Conservation (phyloP, 257 asterid species). For the Fraxinus excelsior region DNA sequence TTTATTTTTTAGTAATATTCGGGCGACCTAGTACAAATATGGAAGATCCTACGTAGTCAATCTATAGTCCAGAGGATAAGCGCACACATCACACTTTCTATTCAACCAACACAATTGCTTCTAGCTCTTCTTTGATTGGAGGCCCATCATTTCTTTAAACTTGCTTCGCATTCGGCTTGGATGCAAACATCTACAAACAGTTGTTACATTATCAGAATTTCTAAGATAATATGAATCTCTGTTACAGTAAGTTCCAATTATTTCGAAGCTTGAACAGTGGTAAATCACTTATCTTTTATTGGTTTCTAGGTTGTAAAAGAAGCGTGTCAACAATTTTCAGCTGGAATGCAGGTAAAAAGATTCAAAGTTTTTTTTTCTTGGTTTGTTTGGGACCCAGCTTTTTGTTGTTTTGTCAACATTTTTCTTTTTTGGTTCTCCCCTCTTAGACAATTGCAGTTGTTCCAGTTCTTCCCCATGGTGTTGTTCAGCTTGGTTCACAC, state of each 20-base stretch:
- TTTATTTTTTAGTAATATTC: background rate
- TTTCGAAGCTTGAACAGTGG: background rate
- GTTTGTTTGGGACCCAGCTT: background rate
- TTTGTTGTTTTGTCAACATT: slow-evolving; percentile 2
- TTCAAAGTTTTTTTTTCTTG: background rate
- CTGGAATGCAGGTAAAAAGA: slow-evolving; percentile 84
- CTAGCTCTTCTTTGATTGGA: background rate
- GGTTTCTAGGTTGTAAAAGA: slow-evolving; percentile 67
- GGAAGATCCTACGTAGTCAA: background rate
- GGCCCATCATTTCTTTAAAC: background rate
- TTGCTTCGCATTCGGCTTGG: background rate
- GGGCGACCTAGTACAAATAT: background rate
- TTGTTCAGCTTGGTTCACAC: slow-evolving; percentile 87
- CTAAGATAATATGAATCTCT: background rate
- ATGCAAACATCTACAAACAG: background rate
- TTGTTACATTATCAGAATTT: background rate
- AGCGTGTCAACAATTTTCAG: slow-evolving; percentile 65
- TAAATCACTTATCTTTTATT: background rate
- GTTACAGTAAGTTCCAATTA: background rate
- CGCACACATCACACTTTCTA: background rate
- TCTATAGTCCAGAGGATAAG: background rate
- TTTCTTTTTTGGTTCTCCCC: background rate
- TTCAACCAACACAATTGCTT: background rate
- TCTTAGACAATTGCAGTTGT: slow-evolving; percentile 81
- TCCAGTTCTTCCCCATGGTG: slow-evolving; percentile 94